These are phyloP conservation scores for Salix dunnii DNA, from an alignment of 345 rosid species.

Conservation along the genomic window DNA sequence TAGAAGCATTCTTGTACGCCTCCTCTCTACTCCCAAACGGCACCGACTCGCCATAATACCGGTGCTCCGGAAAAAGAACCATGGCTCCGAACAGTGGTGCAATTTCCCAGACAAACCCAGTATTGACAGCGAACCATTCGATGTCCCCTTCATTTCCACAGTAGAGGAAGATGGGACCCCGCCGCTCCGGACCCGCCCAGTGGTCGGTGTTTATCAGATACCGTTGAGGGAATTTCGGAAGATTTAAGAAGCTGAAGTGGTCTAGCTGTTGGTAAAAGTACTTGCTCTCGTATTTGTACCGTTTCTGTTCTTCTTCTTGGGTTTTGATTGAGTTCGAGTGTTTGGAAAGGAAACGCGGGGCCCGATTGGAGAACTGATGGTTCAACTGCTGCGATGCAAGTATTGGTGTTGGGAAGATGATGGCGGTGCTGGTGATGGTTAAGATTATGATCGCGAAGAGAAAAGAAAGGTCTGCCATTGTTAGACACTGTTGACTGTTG, in stretches of 20 bases:
- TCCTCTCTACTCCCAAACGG: constrained; percentile 64
- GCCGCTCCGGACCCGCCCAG: constrained; percentile 55
- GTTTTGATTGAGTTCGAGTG: constrained; percentile 19
- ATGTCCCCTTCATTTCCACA: constrained; percentile 88
- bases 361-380: constrained; percentile 7
- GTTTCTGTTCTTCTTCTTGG: constrained; percentile 1
- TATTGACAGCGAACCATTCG: constrained; percentile 75
- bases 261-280: constrained; percentile 63
- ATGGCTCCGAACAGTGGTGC: constrained; percentile 78
- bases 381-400: constrained; percentile 19
- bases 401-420: constrained; percentile 10
- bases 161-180: constrained; percentile 76
- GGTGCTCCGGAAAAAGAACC: constrained; percentile 83
- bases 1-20: constrained; percentile 67
- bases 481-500: no score
- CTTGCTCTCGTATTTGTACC: constrained; percentile 55
- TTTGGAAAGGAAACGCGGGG: constrained; percentile 42
- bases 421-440: constrained; percentile 23
- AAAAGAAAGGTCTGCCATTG: not conserved
- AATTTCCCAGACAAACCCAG: constrained; percentile 78
- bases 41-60: constrained; percentile 79
- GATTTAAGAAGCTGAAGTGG: constrained; percentile 74
- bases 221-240: constrained; percentile 55
- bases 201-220: constrained; percentile 64
- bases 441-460: constrained; percentile 4